Evolutionary conservation across 192 early-diverging fungal genomes (phyloP).

Genomic region (Umbelopsis vinacea): DNA sequence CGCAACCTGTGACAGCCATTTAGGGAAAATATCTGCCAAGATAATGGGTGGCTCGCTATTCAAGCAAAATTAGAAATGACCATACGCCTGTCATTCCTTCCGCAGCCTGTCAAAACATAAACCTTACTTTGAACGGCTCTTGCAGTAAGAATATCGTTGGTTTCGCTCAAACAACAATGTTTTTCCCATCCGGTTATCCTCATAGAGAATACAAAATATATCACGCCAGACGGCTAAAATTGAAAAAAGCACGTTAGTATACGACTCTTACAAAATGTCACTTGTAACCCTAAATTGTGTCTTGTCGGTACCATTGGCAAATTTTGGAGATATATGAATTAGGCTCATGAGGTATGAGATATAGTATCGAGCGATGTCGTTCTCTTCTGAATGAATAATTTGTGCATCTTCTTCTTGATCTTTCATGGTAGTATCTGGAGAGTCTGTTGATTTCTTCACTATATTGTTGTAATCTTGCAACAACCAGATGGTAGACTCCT

Average conservation of each 20-base stretch:
- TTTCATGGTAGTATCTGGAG: not conserved
- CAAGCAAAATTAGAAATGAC: not conserved
- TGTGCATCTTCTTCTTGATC: not conserved
- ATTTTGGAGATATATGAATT: constrained; percentile 2
- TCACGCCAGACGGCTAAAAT: not conserved
- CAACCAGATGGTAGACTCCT: not conserved
- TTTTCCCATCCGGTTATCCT: not conserved
- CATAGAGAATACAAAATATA: not conserved
- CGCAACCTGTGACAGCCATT: constrained; percentile 30
- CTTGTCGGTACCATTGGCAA: not conserved
- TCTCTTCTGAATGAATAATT: not conserved
- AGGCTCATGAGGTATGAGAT: constrained; percentile 6
- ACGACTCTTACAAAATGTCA: no score
- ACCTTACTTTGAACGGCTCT: not conserved
- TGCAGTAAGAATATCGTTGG: not conserved
- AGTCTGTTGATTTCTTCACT: not conserved
- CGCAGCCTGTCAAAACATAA: no score
- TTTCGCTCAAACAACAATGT: not conserved
- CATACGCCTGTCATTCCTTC: not conserved
- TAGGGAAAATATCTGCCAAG: constrained; percentile 24
- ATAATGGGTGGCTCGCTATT: not conserved
- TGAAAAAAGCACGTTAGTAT: not conserved
- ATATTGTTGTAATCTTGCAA: not conserved
- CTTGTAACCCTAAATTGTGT: no score
- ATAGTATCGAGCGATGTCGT: not conserved